phyloP scores from a whole-genome alignment of 208 protist species.

The Tritrichomonas musculus region DNA sequence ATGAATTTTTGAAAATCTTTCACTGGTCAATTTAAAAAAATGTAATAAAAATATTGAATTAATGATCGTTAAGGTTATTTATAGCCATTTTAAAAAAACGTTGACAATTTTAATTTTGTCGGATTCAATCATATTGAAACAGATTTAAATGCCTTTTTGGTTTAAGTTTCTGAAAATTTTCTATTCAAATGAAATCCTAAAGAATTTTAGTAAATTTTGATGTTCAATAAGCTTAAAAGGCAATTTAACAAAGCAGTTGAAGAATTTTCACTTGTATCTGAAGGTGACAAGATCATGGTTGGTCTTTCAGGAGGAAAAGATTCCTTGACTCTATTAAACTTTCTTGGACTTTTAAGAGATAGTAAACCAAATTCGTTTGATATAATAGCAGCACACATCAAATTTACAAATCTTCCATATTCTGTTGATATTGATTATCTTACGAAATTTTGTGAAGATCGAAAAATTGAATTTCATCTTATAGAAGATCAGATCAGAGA shows the following conservation, averaged over 20 bases:
- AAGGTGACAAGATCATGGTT: neutral
- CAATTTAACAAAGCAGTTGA: neutral
- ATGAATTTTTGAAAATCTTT: too few species aligned
- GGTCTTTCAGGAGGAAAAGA: slow-evolving; percentile 26
- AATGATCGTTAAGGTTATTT: too few species aligned
- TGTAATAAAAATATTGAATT: too few species aligned
- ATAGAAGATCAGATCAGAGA: neutral
- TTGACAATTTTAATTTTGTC: too few species aligned
- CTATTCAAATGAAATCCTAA: too few species aligned
- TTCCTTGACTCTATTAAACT: neutral
- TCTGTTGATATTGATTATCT: neutral
- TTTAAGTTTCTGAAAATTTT: too few species aligned
- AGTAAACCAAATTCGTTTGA: neutral
- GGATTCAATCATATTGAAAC: too few species aligned
- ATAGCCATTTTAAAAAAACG: too few species aligned
- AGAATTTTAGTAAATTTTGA: too few species aligned
- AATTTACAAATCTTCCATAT: slow-evolving; percentile 9
- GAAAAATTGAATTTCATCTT: slow-evolving; percentile 8
- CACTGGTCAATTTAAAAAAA: too few species aligned
- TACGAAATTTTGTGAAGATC: neutral
- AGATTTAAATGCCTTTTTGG: too few species aligned
- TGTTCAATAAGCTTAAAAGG: neutral
- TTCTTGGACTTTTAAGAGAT: neutral
- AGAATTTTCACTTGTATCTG: neutral
- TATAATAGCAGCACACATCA: neutral